A percentile compares a stretch with the other conserved stretches of the same genome.
Conservation (phyloP, 331 rosid species). For the Phaseolus coccineus region DNA sequence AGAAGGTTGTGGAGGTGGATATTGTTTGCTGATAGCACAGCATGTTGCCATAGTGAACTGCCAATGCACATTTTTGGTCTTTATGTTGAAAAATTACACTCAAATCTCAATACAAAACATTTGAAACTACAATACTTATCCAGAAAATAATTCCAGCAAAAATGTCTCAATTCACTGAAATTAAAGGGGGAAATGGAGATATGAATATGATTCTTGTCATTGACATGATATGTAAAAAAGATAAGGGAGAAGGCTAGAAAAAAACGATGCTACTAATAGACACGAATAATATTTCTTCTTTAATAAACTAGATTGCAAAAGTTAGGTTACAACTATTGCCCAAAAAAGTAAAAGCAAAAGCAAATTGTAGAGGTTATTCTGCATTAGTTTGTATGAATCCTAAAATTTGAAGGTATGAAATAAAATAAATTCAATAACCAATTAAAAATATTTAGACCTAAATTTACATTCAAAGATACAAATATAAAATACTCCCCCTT, state of each 20-base stretch:
- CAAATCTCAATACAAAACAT: not conserved
- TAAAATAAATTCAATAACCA: not conserved
- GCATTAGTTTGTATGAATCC: not conserved
- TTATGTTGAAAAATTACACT: constrained; percentile 13
- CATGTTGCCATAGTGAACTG: constrained; percentile 20
- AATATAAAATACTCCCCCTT: not conserved
- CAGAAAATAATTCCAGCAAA: not conserved
- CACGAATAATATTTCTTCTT: constrained; percentile 4
- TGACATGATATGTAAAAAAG: not conserved
- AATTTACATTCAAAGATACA: not conserved
- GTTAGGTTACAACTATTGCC: not conserved
- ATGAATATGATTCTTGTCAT: constrained; percentile 2
- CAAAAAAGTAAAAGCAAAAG: not conserved
- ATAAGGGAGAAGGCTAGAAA: not conserved
- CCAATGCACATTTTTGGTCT: constrained; percentile 14
- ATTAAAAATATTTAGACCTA: not conserved
- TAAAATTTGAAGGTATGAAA: not conserved
- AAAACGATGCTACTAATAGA: constrained; percentile 5
- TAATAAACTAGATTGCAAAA: constrained; percentile 8
- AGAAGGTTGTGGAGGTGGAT: not conserved
- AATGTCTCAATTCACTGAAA: not conserved
- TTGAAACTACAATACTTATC: constrained; percentile 6
- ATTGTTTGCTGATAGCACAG: not conserved
- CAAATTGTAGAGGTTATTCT: not conserved
- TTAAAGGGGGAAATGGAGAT: not conserved